Base-by-base conservation (phyloP, 208 protist genomes). In the Crithidia expoeki region DNA sequence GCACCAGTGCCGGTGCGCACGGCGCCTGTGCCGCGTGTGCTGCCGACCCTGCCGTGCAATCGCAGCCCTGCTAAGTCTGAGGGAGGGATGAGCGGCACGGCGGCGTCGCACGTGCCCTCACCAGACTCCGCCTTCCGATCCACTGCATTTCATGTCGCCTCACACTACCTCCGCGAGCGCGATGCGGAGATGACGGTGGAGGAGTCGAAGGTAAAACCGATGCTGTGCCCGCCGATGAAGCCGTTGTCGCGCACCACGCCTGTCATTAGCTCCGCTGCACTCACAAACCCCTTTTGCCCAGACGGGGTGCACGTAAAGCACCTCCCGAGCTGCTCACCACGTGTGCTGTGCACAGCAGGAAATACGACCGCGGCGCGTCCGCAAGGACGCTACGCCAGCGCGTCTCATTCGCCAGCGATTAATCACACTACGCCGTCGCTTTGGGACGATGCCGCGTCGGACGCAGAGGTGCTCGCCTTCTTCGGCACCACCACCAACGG, bases 401-500 rank as follows among this genome's bases (percentile, higher is more conserved):
- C n/a, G n/a, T n/a, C n/a, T n/a, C n/a, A n/a, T n/a, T n/a, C n/a
- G n/a, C n/a, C 47, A 1, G 19, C 47, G 3, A 25, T 23, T 23
- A 19, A 51, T 16, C 14, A 4, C 19, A 27, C 33, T 33, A 42
- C 50, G n/a, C 32, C 38, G n/a, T 50, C 32, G 42, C 19, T 61
- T 27, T 77, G 72, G 72, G 33, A 53, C 3, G 49, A 70, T 17
- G 72, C 72, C 12, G 62, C 63, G 10, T 42, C 49, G 28, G 44
- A 77, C 34, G 64, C 34, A 23, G 64, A 77, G 27, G 64, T 71
- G 36, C 46, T 63, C 32, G 72, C 72, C n/a, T 77, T 71, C 50
- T 75, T 69, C n/a, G 63, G 62, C 38, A 27, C 25, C 30, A 56
- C 62, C 21, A 63, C 49, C 52, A 50, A 28, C 10, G 16, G 30